Conservation (phyloP, 148 eudicot genomes). For the Talinum fruticosum region DNA sequence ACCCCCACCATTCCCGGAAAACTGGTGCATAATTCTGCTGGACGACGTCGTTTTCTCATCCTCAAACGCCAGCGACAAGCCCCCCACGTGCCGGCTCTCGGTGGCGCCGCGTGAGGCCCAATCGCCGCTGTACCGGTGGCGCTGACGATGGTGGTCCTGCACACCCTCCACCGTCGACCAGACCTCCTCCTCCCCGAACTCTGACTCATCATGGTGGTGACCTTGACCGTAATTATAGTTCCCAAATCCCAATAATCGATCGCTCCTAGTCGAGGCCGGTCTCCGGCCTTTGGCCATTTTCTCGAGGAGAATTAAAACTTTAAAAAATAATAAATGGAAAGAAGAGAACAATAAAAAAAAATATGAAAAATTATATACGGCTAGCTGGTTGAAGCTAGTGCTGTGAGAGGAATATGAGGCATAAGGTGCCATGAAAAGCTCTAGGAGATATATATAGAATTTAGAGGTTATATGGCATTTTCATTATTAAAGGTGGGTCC, state of each 20-base stretch:
- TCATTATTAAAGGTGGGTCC: constrained; percentile 21
- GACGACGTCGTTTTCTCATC: constrained; percentile 42
- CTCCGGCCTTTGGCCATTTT: constrained; percentile 82
- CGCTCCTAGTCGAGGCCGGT: constrained; percentile 62
- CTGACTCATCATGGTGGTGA: constrained; percentile 18
- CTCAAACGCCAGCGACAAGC: constrained; percentile 71
- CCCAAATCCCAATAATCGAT: constrained; percentile 45
- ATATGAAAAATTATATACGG: background rate
- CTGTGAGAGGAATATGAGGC: constrained; percentile 1
- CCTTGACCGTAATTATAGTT: background rate
- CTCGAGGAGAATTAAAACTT: background rate
- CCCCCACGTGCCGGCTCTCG: constrained; percentile 43
- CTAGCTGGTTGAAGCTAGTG: background rate
- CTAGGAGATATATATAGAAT: constrained; percentile 24
- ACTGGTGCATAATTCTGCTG: constrained; percentile 57
- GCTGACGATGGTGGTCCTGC: constrained; percentile 8
- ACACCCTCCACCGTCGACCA: constrained; percentile 58
- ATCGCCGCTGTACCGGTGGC: constrained; percentile 20
- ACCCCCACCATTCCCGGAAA: constrained; percentile 29
- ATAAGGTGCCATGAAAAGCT: constrained; percentile 21
- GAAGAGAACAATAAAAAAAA: background rate
- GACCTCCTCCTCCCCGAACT: constrained; percentile 66
- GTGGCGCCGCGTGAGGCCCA: constrained; percentile 46
- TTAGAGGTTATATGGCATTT: background rate
- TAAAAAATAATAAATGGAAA: background rate